Evolutionary conservation across 2,329 filamentous ascomycete species (phyloP).

Genomic region (Leptographium procerum): DNA sequence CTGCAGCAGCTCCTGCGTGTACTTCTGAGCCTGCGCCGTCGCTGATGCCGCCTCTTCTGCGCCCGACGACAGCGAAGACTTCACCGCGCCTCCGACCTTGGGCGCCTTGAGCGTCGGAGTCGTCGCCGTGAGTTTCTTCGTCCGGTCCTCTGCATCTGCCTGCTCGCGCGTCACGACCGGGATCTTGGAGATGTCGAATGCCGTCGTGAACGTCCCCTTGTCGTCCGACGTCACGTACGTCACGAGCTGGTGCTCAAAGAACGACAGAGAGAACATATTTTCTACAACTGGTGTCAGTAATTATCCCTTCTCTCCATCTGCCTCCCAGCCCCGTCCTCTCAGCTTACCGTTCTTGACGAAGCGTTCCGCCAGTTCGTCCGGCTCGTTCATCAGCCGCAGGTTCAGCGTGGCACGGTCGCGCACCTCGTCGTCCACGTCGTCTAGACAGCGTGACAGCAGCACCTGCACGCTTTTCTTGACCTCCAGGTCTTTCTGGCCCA

Average conservation of each 20-base stretch:
- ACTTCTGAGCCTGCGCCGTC: conserved; percentile 73
- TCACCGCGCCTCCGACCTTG: conserved; percentile 59
- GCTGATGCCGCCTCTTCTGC: conserved; percentile 62
- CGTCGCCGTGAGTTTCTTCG: conserved; percentile 90
- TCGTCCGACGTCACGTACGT: conserved; percentile 94
- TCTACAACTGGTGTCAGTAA: conserved; percentile 37
- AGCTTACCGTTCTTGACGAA: conserved; percentile 84
- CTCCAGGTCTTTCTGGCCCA: conserved; percentile 90
- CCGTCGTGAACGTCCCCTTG: conserved; percentile 67
- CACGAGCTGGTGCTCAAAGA: conserved; percentile 93
- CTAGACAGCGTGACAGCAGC: conserved; percentile 81
- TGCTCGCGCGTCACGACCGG: conserved; percentile 93
- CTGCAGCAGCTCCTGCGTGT: conserved; percentile 73
- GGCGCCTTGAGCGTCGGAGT: conserved; percentile 91
- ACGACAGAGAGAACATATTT: conserved; percentile 87
- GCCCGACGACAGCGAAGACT: conserved; percentile 54
- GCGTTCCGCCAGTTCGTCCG: conserved; percentile 71
- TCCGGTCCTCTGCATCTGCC: conserved; percentile 88
- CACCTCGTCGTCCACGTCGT: conserved; percentile 96
- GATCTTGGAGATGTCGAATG: conserved; percentile 85
- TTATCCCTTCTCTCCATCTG: background rate
- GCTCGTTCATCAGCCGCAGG: conserved; percentile 81
- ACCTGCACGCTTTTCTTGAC: conserved; percentile 94
- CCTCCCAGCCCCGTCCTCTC: background rate
- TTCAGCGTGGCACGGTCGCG: conserved; percentile 91